Percentiles rank a stretch among this genome's conserved stretches.
Evolutionary conservation across 2,329 filamentous ascomycete species (phyloP).

Genomic region (Ceratocystis eucalypticola): DNA sequence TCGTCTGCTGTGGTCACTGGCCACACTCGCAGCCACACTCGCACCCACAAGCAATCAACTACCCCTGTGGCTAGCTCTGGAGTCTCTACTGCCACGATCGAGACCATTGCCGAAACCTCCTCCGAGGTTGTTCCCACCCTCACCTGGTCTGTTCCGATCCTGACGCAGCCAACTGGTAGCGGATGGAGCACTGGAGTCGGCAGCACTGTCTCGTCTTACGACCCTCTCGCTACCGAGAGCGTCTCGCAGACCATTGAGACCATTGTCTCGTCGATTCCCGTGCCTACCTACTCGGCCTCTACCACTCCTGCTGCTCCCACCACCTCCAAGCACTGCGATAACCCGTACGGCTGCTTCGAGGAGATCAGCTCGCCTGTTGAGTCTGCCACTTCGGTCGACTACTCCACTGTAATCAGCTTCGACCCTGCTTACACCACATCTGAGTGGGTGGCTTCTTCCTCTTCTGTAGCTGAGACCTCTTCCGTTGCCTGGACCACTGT

Average conservation of each 20-base stretch:
- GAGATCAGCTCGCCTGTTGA: neutral
- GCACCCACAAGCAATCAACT: constrained; percentile 8
- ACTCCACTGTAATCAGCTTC: constrained; percentile 5
- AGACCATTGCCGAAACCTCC: neutral
- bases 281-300: neutral
- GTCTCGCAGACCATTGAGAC: neutral
- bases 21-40: neutral
- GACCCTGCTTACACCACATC: constrained; percentile 6
- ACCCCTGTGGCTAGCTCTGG: constrained; percentile 2
- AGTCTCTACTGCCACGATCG: neutral
- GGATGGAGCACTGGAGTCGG: neutral
- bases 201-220: constrained; percentile 1
- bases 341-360: constrained; percentile 14
- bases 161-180: neutral
- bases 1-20: neutral
- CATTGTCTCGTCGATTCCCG: neutral
- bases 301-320: neutral
- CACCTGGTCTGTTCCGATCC: constrained; percentile 3
- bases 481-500: neutral
- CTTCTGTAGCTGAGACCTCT: neutral
- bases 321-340: constrained; percentile 9
- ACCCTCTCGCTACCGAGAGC: neutral
- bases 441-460: neutral
- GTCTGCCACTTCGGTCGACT: neutral
- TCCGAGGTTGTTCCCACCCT: neutral